Conservation (phyloP, 441 rosid genomes). For the Gossypium trilobum region DNA sequence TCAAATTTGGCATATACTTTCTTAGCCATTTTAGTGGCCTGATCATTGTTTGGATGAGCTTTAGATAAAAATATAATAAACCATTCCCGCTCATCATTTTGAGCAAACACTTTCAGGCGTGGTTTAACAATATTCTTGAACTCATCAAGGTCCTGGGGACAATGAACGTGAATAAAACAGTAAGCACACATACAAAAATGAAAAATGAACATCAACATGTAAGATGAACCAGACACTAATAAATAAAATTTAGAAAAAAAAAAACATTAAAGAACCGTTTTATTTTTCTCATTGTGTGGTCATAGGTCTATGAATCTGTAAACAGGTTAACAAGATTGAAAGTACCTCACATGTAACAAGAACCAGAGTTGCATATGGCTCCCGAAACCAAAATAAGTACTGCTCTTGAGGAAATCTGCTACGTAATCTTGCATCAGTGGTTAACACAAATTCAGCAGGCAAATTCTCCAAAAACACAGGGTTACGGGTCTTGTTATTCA, state of each 20-base stretch:
- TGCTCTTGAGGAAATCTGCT: conserved; percentile 93
- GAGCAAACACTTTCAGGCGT: conserved; percentile 76
- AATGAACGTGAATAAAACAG: background rate
- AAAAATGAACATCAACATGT: background rate
- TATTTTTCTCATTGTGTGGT: background rate
- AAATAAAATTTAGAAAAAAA: background rate
- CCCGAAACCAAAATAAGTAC: conserved; percentile 76
- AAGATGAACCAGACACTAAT: background rate
- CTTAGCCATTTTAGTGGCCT: conserved; percentile 74
- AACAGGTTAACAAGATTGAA: background rate
- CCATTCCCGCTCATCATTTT: conserved; percentile 94
- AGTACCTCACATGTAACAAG: conserved; percentile 93
- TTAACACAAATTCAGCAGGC: conserved; percentile 70
- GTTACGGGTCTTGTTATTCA: conserved; percentile 88
- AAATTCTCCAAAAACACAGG: conserved; percentile 66
- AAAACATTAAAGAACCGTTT: background rate
- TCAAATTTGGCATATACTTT: conserved; percentile 82
- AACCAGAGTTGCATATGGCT: conserved; percentile 82
- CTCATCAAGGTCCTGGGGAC: conserved; percentile 85
- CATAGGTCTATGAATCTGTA: conserved; percentile 5
- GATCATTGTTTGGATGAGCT: conserved; percentile 86
- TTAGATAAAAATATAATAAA: conserved; percentile 86
- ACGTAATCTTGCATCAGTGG: conserved; percentile 85
- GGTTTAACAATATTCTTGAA: conserved; percentile 89
- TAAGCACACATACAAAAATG: no score